Evolutionary conservation across 805 yeast genomes (phyloP), one percentile per base, ranked within the genome.

Genomic region (Saccharomycopsis oosterbeekiorum): DNA sequence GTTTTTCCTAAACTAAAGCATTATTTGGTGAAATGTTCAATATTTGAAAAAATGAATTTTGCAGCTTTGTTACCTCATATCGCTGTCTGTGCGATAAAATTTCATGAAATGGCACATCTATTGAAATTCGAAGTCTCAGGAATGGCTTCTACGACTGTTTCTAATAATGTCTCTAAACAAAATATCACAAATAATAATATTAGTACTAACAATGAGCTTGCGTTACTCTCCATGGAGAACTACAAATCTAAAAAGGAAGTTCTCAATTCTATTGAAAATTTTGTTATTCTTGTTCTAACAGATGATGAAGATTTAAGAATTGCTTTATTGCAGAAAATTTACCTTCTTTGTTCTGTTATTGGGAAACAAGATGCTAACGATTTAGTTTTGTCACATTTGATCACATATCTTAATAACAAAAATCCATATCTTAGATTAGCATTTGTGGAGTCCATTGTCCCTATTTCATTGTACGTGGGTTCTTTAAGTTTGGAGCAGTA

Each of bases 321-420:
- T 43, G 79, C 94, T 0, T 72, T 94, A 9, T 75, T 94, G 56
- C 74, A 79, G 53, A 83, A 88, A 63, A 85, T 92, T n/a, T 75
- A 87, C 8, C 88, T 91, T 0, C 71, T 94, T 2, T 89, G 97
- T 67, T 77, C 84, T 10, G 88, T 87, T 62, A 85, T 94, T 69
- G 97, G 97, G 0, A 84, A 86, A 60, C 96, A 89, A 60, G 88
- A 84, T 66, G 87, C 97, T 0, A 92, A 89, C 68, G 98, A 94
- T 70, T 77, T 94, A 50, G 84, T 94, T 24, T 73, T 94, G 56
- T 91, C 97, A 55, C 98, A 94, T 74, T 75, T 92, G 60, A 92
- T 94, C 54, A 92, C 98, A 0, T 94, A 91, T 68, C 74, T 94
- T 65, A 94, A 94, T 71, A 97, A 92, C 69, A 79, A 83, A 60